Conservation (phyloP, 257 asterid species). For the Solanum ahanhuiri region DNA sequence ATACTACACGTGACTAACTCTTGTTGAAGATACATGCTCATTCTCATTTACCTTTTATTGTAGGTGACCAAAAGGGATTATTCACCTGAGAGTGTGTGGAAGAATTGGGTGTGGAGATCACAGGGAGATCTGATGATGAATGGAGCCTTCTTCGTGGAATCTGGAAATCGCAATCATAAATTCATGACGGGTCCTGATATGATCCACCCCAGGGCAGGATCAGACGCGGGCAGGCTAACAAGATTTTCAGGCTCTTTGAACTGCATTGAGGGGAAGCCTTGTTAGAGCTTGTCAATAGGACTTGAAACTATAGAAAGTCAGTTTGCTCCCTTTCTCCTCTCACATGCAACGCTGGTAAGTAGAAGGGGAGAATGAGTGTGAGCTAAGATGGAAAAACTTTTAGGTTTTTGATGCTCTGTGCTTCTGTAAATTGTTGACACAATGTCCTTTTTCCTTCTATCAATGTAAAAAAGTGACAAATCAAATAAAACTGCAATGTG, state of each 20-base stretch:
- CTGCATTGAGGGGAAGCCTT: conserved; percentile 22
- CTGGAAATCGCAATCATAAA: conserved; percentile 44
- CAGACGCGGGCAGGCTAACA: conserved; percentile 22
- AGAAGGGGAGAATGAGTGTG: conserved; percentile 8
- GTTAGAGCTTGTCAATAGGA: conserved; percentile 8
- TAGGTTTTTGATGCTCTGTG: not conserved
- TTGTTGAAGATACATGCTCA: not conserved
- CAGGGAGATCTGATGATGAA: conserved; percentile 56
- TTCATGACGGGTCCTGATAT: conserved; percentile 13
- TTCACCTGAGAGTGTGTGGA: conserved; percentile 45
- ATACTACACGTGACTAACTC: not conserved
- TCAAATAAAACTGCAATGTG: not conserved
- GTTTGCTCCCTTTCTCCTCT: conserved; percentile 6
- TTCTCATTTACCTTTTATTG: not conserved
- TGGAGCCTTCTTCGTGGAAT: conserved; percentile 66
- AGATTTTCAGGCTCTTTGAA: conserved; percentile 44
- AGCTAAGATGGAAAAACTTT: not conserved
- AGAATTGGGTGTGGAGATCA: conserved; percentile 75
- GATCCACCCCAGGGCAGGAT: conserved; percentile 44
- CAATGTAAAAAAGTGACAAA: not conserved
- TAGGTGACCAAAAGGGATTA: conserved; percentile 75
- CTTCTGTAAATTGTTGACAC: not conserved
- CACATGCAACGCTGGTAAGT: not conserved
- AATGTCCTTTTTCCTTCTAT: not conserved
- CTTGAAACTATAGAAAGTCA: not conserved